Evolutionary conservation across 2,329 filamentous ascomycete species (phyloP).

Genomic region (Penicillium sp.): DNA sequence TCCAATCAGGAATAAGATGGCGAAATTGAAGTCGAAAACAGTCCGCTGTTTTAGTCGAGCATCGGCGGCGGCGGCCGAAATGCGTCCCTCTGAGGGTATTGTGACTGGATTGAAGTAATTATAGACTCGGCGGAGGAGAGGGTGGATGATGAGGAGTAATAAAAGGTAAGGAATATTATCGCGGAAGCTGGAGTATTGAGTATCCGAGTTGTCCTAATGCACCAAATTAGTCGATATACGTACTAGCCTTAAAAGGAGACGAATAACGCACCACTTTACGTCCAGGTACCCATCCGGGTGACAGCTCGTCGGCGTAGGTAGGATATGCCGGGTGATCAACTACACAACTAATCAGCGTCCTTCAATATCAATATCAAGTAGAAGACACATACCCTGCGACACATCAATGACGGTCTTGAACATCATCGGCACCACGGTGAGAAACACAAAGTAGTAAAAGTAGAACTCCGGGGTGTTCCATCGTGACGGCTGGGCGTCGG

Average conservation of each 20-base stretch:
- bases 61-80: slow-evolving; percentile 42
- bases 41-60: slow-evolving; percentile 64
- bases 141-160: slow-evolving; percentile 71
- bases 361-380: background rate
- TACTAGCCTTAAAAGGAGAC: background rate
- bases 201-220: slow-evolving; percentile 75
- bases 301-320: slow-evolving; percentile 67
- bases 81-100: slow-evolving; percentile 4
- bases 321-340: slow-evolving; percentile 68
- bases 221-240: background rate
- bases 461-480: slow-evolving; percentile 87
- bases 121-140: slow-evolving; percentile 69
- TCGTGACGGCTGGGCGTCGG: slow-evolving; percentile 59
- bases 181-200: slow-evolving; percentile 82
- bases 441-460: slow-evolving; percentile 69
- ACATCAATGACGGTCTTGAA: slow-evolving; percentile 85
- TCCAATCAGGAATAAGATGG: slow-evolving; percentile 69
- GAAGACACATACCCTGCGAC: slow-evolving; percentile 63
- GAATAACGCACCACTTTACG: slow-evolving; percentile 74
- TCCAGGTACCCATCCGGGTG: slow-evolving; percentile 85
- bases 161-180: slow-evolving; percentile 79
- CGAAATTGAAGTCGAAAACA: slow-evolving; percentile 79
- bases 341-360: background rate
- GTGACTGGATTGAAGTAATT: slow-evolving; percentile 48
- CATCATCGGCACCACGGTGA: slow-evolving; percentile 72